phyloP scores from a whole-genome alignment of 1,284 basidiomycete genomes.

The Athelia sp. region DNA sequence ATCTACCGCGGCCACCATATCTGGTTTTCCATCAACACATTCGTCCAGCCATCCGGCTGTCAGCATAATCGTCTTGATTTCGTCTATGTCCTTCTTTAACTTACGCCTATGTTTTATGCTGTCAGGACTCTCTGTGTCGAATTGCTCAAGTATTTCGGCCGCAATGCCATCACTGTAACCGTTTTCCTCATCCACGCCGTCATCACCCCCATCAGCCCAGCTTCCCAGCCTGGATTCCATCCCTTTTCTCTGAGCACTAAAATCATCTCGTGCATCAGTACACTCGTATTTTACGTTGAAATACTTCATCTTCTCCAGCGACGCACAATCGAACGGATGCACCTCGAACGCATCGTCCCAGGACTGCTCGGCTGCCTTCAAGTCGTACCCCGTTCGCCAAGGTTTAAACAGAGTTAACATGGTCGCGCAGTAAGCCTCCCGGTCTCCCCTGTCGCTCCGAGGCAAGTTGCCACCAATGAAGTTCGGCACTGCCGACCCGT shows the following conservation, averaged over 20 bases:
- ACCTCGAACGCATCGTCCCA: constrained; percentile 22
- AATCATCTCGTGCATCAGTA: constrained; percentile 28
- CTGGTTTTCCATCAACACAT: no score
- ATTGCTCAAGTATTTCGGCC: no score
- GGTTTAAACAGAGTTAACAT: constrained; percentile 28
- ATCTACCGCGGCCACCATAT: no score
- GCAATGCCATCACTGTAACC: background rate
- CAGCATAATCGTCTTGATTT: no score
- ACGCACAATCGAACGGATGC: constrained; percentile 8
- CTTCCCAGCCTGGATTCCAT: background rate
- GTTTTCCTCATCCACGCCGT: background rate
- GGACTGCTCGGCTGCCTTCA: constrained; percentile 11
- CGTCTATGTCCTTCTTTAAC: no score
- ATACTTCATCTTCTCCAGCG: constrained; percentile 19
- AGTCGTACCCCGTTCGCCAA: constrained; percentile 22
- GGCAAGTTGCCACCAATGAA: constrained; percentile 25
- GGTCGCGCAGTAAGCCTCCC: constrained; percentile 24
- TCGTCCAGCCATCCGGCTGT: no score
- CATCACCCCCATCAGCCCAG: background rate
- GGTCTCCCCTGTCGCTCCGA: constrained; percentile 22
- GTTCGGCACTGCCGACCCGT: constrained; percentile 13
- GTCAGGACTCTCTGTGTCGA: no score
- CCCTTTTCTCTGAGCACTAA: constrained; percentile 17
- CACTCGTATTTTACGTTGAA: constrained; percentile 28
- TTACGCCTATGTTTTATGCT: no score